Evolutionary conservation across 441 rosid species (phyloP), one percentile per base, ranked within the genome.

Genomic region (Biscutella auriculata): DNA sequence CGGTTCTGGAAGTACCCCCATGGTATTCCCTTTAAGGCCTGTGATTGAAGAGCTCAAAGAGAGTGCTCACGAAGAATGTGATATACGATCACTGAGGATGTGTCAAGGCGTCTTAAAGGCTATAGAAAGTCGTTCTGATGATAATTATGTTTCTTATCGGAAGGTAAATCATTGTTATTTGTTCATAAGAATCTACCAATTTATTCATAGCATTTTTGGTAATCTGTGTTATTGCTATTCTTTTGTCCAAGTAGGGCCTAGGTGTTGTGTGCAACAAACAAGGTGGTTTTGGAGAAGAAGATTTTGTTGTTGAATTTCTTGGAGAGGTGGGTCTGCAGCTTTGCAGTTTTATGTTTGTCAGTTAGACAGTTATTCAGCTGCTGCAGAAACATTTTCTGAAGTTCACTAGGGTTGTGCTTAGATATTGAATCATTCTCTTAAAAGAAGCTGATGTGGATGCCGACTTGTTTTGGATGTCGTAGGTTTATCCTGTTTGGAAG

Each of bases 401-500:
- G 26, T 47, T 59, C 26, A 39, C 52, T 53, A 34, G 39, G 25
- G 9, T 29, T 56, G 28, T 51, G 64, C 36, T 61, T 45, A 25
- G 23, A 41, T 33, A 56, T 63, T 26, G 41, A 19, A 46, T 19
- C 30, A 23, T 54, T 46, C 57, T 68, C 15, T 39, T 49, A 37
- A 25, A 35, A 34, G 44, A 28, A 36, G 30, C 53, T 55, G 32
- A 48, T 53, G 9, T 45, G 25, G 53, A 26, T 60, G 29, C 43
- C 63, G 59, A 66, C 55, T 65, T 3, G 27, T 71, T 41, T 46
- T 36, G 46, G 60, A 50, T 77, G 58, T 69, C 45, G 47, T 67
- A 94, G 99, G 97, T 94, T 61, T 94, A 94, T 75, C 99, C 99
- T 64, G 96, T 90, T 33, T 94, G 99, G 99, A 94, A 84, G 78